These are phyloP conservation scores for Trametes elegans DNA, from an alignment of 768 basidiomycete genomes.

Conservation along the genomic window DNA sequence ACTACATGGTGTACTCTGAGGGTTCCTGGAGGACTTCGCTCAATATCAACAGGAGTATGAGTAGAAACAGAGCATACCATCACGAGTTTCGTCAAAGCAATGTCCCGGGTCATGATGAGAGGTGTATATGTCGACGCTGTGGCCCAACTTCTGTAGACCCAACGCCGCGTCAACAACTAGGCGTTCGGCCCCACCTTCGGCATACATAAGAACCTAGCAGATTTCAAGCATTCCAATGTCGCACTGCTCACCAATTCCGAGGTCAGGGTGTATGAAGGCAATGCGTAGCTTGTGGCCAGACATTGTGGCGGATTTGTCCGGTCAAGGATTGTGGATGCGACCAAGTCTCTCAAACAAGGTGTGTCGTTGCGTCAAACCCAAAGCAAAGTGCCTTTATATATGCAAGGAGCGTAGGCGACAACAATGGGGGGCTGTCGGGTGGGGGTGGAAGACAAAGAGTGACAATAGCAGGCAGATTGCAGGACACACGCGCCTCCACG, in stretches of 20 bases:
- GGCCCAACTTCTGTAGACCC: conserved; percentile 80
- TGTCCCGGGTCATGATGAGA: conserved; percentile 85
- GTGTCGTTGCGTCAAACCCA: too few relatives aligned
- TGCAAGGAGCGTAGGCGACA: too few relatives aligned
- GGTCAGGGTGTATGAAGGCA: conserved; percentile 91
- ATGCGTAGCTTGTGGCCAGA: conserved; percentile 40
- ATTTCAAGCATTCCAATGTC: neutral
- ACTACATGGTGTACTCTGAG: conserved; percentile 70
- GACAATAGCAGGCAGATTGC: too few relatives aligned
- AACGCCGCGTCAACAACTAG: conserved; percentile 94
- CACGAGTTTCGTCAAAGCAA: conserved; percentile 91
- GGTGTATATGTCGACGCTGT: conserved; percentile 87
- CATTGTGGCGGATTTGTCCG: neutral
- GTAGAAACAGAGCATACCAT: conserved; percentile 55
- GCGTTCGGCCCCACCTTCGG: conserved; percentile 88
- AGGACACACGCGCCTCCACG: too few relatives aligned
- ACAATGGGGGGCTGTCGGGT: too few relatives aligned
- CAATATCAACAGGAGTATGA: neutral
- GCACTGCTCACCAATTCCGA: conserved; percentile 74
- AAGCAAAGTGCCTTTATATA: too few relatives aligned
- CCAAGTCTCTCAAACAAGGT: too few relatives aligned
- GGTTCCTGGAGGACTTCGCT: conserved; percentile 52
- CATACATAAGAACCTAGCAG: conserved; percentile 1
- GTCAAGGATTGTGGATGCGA: too few relatives aligned
- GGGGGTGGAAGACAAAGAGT: too few relatives aligned